These are phyloP conservation scores for Aegle marmelos DNA, from an alignment of 345 rosid species.

Conservation along the genomic window DNA sequence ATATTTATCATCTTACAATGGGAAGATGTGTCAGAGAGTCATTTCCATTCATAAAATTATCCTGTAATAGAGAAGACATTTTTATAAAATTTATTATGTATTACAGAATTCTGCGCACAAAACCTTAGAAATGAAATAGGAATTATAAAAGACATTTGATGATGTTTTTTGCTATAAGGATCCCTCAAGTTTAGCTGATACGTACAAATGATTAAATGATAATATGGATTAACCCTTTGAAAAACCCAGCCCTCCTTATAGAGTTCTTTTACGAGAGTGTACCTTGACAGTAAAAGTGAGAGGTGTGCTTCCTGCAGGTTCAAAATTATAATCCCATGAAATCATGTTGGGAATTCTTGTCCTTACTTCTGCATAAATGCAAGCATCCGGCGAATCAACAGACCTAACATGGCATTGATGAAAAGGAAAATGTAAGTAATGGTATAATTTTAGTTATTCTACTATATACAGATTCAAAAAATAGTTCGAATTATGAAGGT, in stretches of 20 bases:
- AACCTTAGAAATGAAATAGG: neutral
- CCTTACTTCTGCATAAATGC: constrained; percentile 86
- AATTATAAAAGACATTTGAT: neutral
- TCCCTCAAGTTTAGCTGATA: neutral
- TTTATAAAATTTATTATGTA: neutral
- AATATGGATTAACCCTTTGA: neutral
- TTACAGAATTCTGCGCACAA: neutral
- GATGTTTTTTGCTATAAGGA: neutral
- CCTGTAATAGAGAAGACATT: neutral
- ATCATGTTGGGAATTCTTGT: constrained; percentile 74
- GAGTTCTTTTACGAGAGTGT: neutral
- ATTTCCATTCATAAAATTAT: neutral
- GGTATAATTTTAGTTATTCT: neutral
- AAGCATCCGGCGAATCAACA: constrained; percentile 65
- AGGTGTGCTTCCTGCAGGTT: constrained; percentile 72
- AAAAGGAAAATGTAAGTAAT: neutral
- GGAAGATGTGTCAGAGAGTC: neutral
- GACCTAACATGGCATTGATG: constrained; percentile 43
- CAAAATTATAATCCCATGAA: constrained; percentile 85
- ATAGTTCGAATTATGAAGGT: neutral
- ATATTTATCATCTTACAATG: neutral
- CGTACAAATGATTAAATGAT: neutral
- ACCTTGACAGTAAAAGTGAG: constrained; percentile 83
- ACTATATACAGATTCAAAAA: constrained; percentile 3
- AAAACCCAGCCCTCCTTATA: neutral